Evolutionary conservation across 1,284 basidiomycete species (phyloP).

Genomic region (Coniophora puteana): DNA sequence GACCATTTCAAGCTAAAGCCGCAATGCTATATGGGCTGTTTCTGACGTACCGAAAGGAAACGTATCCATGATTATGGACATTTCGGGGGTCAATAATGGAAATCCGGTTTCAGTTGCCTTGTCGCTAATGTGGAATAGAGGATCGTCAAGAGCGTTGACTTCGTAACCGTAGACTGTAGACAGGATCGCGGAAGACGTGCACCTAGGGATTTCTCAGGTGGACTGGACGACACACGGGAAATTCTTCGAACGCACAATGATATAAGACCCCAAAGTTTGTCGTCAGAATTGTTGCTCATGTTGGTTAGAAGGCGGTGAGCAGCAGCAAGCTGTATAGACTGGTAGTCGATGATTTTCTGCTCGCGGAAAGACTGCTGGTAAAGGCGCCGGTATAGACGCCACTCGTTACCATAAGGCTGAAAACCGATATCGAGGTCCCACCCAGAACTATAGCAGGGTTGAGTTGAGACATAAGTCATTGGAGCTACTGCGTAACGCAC

Average conservation of each 20-base stretch:
- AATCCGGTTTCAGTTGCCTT: constrained; percentile 25
- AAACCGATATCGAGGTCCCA: not conserved
- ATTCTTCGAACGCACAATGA: too few relatives aligned
- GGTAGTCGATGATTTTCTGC: not conserved
- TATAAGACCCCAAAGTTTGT: too few relatives aligned
- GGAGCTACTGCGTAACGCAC: too few relatives aligned
- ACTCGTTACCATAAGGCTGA: not conserved
- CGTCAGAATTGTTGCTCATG: too few relatives aligned
- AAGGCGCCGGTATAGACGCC: not conserved
- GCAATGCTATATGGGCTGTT: too few relatives aligned
- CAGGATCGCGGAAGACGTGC: constrained; percentile 29
- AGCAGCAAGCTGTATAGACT: not conserved
- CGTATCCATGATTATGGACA: constrained; percentile 24
- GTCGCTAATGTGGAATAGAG: constrained; percentile 25
- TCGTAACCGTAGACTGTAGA: constrained; percentile 31
- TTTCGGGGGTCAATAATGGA: constrained; percentile 21
- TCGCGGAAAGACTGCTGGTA: not conserved
- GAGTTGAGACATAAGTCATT: too few relatives aligned
- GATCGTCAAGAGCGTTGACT: constrained; percentile 21
- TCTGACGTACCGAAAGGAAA: constrained; percentile 29
- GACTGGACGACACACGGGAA: too few relatives aligned
- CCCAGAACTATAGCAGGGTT: too few relatives aligned
- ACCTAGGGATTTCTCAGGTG: constrained; percentile 16
- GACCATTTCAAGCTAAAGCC: too few relatives aligned
- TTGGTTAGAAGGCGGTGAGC: too few relatives aligned